Percentiles rank a stretch among this genome's conserved stretches.
Conservation (phyloP, 23 red algal species). For the Gracilaria domingensis region DNA sequence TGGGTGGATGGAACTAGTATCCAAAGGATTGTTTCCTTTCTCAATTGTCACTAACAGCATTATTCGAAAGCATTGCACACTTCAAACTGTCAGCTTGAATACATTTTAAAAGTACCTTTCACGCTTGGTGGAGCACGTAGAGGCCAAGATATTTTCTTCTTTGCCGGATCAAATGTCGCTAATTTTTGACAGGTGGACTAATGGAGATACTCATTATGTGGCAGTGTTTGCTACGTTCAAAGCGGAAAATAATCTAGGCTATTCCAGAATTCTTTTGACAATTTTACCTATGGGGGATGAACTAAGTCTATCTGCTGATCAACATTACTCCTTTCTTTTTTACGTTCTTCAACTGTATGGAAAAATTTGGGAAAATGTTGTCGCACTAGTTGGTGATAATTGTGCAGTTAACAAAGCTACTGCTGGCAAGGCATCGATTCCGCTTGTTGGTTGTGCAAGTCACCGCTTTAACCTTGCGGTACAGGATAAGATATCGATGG, state of each 20-base stretch:
- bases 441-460: conserved; percentile 11
- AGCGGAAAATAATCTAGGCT: neutral
- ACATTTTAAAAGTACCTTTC: too few relatives aligned
- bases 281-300: conserved; percentile 6
- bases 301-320: neutral
- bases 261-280: neutral
- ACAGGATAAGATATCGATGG: neutral
- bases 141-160: too few relatives aligned
- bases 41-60: too few relatives aligned
- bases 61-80: too few relatives aligned
- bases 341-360: neutral
- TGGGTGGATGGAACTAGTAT: too few relatives aligned
- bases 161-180: neutral
- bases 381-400: neutral
- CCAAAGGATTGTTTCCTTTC: too few relatives aligned
- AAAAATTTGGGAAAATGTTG: conserved; percentile 3
- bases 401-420: conserved; percentile 27
- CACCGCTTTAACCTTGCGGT: conserved; percentile 30
- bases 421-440: neutral
- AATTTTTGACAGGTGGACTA: conserved; percentile 13
- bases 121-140: too few relatives aligned
- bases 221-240: neutral
- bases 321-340: neutral
- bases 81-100: too few relatives aligned
- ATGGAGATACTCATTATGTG: neutral